These are phyloP conservation scores for Quercus rubra DNA, from an alignment of 306 rosid species.

Conservation along the genomic window DNA sequence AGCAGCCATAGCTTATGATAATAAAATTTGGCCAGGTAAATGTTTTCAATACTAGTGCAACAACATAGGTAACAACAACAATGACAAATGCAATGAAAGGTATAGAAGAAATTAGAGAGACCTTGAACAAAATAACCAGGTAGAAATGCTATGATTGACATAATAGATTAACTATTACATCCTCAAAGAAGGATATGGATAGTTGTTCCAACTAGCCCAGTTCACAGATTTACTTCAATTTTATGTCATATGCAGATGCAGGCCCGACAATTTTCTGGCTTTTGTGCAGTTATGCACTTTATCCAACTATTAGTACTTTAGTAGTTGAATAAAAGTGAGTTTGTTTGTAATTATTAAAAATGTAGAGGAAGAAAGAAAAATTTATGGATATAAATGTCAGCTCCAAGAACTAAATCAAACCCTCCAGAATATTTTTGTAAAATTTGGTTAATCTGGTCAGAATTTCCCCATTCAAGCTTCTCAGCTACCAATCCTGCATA, in stretches of 20 bases:
- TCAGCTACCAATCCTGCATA: conserved; percentile 65
- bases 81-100: neutral
- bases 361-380: conserved; percentile 3
- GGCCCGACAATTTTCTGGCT: neutral
- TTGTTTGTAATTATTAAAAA: neutral
- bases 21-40: neutral
- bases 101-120: neutral
- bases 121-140: neutral
- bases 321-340: neutral
- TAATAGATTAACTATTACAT: neutral
- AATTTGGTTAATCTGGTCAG: conserved; percentile 57
- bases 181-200: neutral
- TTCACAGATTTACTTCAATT: neutral
- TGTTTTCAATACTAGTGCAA: neutral
- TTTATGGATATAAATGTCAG: conserved; percentile 84
- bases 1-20: neutral
- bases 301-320: neutral
- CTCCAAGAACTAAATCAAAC: conserved; percentile 85
- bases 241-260: neutral
- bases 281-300: neutral
- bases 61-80: neutral
- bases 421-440: conserved; percentile 61
- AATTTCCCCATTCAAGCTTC: conserved; percentile 90
- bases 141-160: neutral
- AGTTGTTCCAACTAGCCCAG: neutral